Conservation (phyloP, 495 filamentous ascomycete species). For the Aspergillus campestris region DNA sequence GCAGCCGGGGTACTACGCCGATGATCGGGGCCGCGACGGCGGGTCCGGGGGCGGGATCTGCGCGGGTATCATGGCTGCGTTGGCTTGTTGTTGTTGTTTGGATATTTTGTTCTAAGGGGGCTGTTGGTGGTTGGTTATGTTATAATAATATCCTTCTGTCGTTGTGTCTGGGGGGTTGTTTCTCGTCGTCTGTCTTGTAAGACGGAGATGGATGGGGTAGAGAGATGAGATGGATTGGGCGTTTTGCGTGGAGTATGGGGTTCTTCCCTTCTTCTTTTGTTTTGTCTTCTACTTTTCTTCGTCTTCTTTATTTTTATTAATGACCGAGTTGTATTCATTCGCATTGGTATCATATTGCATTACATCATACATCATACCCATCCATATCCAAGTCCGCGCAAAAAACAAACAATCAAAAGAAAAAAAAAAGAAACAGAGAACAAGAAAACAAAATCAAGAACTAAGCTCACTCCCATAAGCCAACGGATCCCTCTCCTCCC, state of each 20-base stretch:
- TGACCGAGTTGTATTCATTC: neutral
- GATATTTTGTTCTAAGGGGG: slow-evolving; percentile 42
- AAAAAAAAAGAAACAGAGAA: slow-evolving; percentile 11
- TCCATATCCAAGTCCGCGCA: neutral
- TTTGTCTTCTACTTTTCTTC: neutral
- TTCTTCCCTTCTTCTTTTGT: neutral
- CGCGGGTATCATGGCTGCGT: slow-evolving; percentile 38
- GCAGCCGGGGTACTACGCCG: slow-evolving; percentile 32
- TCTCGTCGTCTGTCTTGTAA: neutral
- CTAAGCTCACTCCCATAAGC: slow-evolving; percentile 16
- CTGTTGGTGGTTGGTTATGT: neutral
- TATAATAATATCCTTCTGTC: neutral
- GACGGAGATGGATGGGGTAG: neutral
- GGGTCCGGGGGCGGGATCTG: slow-evolving; percentile 33
- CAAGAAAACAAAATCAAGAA: slow-evolving; percentile 16
- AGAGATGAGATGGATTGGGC: neutral
- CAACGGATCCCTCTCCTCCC: slow-evolving; percentile 18
- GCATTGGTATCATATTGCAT: neutral
- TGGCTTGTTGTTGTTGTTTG: slow-evolving; percentile 49
- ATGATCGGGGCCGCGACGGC: slow-evolving; percentile 20
- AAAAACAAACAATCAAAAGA: slow-evolving; percentile 13
- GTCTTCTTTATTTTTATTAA: neutral
- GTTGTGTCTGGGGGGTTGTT: neutral
- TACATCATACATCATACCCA: neutral
- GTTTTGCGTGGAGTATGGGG: neutral